Conservation (phyloP, 176 grass and related monocot genomes). For the Zizania latifolia region DNA sequence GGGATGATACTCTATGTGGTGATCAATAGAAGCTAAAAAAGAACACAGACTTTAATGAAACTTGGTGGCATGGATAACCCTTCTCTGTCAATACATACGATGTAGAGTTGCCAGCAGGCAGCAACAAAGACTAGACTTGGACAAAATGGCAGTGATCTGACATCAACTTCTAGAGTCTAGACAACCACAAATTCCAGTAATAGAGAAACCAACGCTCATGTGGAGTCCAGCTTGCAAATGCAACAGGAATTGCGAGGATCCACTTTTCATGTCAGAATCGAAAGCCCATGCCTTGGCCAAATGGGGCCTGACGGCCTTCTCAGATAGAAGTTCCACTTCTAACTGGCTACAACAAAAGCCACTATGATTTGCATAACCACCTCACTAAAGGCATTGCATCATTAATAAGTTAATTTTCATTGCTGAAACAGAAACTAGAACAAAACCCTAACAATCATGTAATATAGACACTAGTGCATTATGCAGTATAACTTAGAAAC, state of each 20-base stretch:
- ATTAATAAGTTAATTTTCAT: background rate
- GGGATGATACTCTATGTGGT: background rate
- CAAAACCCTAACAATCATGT: background rate
- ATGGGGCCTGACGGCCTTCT: background rate
- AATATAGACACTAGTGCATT: background rate
- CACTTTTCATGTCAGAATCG: constrained; percentile 5
- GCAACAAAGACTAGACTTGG: background rate
- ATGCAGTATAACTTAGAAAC: background rate
- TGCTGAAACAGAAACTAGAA: background rate
- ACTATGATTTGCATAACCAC: background rate
- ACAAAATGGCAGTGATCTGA: background rate
- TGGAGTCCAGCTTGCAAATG: constrained; percentile 1
- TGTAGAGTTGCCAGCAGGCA: background rate
- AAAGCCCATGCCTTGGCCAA: background rate
- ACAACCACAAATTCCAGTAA: background rate
- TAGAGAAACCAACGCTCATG: background rate
- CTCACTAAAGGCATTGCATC: background rate
- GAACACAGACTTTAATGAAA: background rate
- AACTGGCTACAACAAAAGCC: background rate
- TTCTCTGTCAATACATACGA: background rate
- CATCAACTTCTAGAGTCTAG: background rate
- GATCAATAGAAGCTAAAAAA: background rate
- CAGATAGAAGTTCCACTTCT: background rate
- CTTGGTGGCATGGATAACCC: background rate
- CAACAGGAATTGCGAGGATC: background rate